Evolutionary conservation across 352 stramenopile genomes (phyloP), one percentile per base, ranked within the genome.

Genomic region (Phytophthora hybrid): DNA sequence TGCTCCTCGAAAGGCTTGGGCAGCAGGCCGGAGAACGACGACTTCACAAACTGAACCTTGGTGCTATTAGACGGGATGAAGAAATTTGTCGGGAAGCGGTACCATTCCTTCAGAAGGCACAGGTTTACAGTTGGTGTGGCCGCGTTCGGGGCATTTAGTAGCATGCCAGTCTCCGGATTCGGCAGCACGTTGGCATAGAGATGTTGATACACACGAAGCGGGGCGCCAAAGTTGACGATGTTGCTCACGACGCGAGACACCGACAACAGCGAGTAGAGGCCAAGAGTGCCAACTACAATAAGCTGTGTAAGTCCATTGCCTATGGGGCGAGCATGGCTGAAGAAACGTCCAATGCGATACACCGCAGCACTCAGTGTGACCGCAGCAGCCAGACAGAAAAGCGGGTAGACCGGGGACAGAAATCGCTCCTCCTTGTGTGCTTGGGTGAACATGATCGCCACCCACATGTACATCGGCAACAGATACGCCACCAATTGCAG

Each of bases 351-450:
- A 5, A 89, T 55, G 11, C 73, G 64, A 69, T 83, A 69, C 5
- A 84, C 78, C 6, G 89, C 39, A 11, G 79, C 77, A 52, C 90
- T 89, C 16, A 98, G 68, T 16, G 86, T 89, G 44, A 91, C 76
- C 2, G 92, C 95, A 39, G 91, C 93, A 31, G 80, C 77, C 21
- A 98, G 73, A 66, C 87, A 95, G 5, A 99, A 74, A 1, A 98
- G 81, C 14, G 97, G 95, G 74, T 99, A 99, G 7, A 98, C 83
- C 0, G 97, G 97, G 68, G 97, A 99, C 18, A 99, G 72, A 76
- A 99, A 99, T 5, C 97, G 88, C 83, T 99, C 98, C 73, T 99
- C 98, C 76, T 99, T 99, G 88, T 99, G 98, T 23, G 97, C 87
- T 73, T 98, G 88, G n/a, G 87, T 69, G 46, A 97, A 91, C 74